These are phyloP conservation scores for Cyclocybe cylindracea DNA, from an alignment of 768 basidiomycete genomes.

Conservation along the genomic window DNA sequence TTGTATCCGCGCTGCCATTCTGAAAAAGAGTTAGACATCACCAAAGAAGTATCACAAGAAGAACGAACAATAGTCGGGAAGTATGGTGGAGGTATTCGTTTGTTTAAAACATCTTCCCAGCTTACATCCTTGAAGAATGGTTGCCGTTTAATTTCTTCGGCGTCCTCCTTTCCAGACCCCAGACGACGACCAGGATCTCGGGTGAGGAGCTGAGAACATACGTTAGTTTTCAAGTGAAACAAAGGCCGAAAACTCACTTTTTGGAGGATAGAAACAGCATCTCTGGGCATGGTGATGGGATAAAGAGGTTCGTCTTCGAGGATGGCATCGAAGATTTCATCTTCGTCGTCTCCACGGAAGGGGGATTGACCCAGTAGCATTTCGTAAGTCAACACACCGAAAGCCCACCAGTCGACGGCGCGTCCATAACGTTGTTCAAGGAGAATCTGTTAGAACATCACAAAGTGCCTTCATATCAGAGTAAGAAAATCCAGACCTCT, in stretches of 20 bases:
- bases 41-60: background rate
- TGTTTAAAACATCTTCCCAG: constrained; percentile 96
- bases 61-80: constrained; percentile 89
- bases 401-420: constrained; percentile 99
- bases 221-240: constrained; percentile 1
- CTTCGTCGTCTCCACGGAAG: constrained; percentile 98
- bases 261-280: constrained; percentile 93
- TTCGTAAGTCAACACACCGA: constrained; percentile 97
- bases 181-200: constrained; percentile 90
- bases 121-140: constrained; percentile 98
- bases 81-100: constrained; percentile 96
- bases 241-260: constrained; percentile 54
- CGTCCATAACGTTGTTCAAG: constrained; percentile 99
- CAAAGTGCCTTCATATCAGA: background rate
- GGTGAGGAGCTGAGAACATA: constrained; percentile 69
- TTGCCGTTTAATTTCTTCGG: constrained; percentile 96
- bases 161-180: constrained; percentile 89
- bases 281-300: constrained; percentile 98
- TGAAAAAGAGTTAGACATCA: constrained; percentile 23
- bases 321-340: constrained; percentile 99
- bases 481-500: constrained; percentile 59
- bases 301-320: constrained; percentile 97
- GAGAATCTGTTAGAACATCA: constrained; percentile 65
- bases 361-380: constrained; percentile 99
- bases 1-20: constrained; percentile 86